Base-by-base conservation (phyloP, 2,329 filamentous ascomycete species). In the Aspergillus fructus region DNA sequence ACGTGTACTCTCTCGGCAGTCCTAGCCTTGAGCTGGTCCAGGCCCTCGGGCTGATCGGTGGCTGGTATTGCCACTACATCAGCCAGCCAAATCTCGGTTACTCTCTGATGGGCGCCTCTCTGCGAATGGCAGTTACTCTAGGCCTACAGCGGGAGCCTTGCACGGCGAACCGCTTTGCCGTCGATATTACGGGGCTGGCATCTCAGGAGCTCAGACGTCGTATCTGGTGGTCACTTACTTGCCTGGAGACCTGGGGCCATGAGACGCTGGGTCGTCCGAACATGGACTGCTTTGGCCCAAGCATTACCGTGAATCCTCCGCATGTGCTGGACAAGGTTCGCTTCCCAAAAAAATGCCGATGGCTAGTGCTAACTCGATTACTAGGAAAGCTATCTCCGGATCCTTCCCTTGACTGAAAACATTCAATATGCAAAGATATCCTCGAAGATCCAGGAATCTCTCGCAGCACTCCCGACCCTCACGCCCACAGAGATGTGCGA, bases 341-440 rank as follows among this genome's bases (percentile, higher is more conserved):
- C 7, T 11, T 3, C 9, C 27, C 8, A 30, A 3, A 21, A 3
- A 9, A 11, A 11, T 11, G 9, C 27, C 9, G 9, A 30, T 11
- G 8, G 9, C 1, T 30, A 11, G 11, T 30, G 27, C 27, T 42
- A 42, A 21, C 40, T 8, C 79, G 85, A 1, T 3, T 84, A 84
- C 50, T 41, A 84, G 88, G 46, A 48, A 30, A 48, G 34, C n/a
- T 48, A 48, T 19, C 46, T 48, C 17, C 27, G 34, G 6, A 48
- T 48, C 55, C 78, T 91, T 4, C 87, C 88, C 1, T 73, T 91
- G 21, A 85, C 89, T 34, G 86, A 91, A 71, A 90, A 89, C 69
- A 86, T 89, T 62, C 85, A 85, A 56, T 91, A 91, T 72, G 90
- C 88, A 75, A 88, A 87, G 70, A 88, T 93, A 56, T 86, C 88